Evolutionary conservation across 331 rosid species (phyloP), one percentile per base, ranked within the genome.

Genomic region (Cydonia oblonga): DNA sequence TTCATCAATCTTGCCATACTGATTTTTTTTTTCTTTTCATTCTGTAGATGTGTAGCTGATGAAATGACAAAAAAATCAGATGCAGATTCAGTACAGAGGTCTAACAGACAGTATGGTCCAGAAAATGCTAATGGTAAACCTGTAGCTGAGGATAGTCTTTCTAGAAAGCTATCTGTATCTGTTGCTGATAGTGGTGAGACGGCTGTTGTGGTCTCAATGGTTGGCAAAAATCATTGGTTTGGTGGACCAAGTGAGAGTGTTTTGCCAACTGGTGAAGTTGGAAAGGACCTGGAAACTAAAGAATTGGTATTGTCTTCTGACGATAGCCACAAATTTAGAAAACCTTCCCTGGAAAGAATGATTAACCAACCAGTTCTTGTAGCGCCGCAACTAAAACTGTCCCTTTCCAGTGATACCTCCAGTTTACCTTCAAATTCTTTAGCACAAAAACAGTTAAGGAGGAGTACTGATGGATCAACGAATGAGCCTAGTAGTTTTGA

Each of bases 101-200:
- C 62, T 62, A 60, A 69, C 20, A 15, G 76, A 62, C 83, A 80
- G 68, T 49, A n/a, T 69, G 79, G 75, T 76, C 78, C 75, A 64
- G 87, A 76, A 65, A 76, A 76, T 76, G 52, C 57, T 46, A 86
- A 60, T 77, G 52, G 32, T 58, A 78, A 78, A 69, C 70, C 85
- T 73, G 82, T 72, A 38, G 76, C 60, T 54, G 81, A 81, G 75
- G 89, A 78, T 66, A 81, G 80, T 78, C 79, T 86, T 82, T 83
- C 90, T 49, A 73, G 90, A 71, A 88, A 84, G 85, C 87, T 93
- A 40, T 91, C 89, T 42, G 86, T 93, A 58, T 85, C 93, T 69
- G 92, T 90, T 75, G 96, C 92, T 74, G 98, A 93, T 88, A 58
- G 87, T 35, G 98, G 97, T 74, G 97, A 93, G 81, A 91, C 93